Evolutionary conservation across 805 yeast species (phyloP), one percentile per base, ranked within the genome.

Genomic region (Sugiyamaella chiloensis): DNA sequence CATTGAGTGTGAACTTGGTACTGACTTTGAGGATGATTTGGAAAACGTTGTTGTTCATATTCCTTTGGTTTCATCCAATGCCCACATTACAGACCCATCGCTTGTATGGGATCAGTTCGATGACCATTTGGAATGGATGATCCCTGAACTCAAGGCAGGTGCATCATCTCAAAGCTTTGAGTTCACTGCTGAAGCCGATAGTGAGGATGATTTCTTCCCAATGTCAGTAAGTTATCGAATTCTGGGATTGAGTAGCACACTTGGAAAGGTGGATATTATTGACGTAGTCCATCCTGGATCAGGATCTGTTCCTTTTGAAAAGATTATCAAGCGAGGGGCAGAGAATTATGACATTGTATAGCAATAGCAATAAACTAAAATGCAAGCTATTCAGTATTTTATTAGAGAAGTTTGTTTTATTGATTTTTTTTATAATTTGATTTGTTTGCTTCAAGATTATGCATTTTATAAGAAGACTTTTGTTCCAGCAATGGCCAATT

Each of bases 201-300:
- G 78, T 54, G 97, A 91, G 66, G 96, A 89, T 52, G 75, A 80
- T 9, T 72, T 91, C 59, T 91, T 89, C 85, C 99, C 99, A 52
- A 80, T 91, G 73, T 81, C 81, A 59, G 77, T 89, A 32, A 67
- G 73, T 42, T 87, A 89, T 69, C 69, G 73, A 31, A 74, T 75
- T 19, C 69, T 67, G 29, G 54, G 51, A 19, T 40, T 61, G 31
- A 39, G 52, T 14, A 69, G 74, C 26, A 79, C 83, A 19, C 74
- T 86, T 53, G 87, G 91, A 46, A 74, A 78, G 44, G 81, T 90
- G 48, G 76, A 74, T 54, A 79, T 87, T 40, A 66, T 76, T 35
- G 81, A 77, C 50, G 80, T 86, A 51, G 76, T 78, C 21, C 67
- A 66, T 34, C 62, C 75, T 19, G 73, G 70, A 47, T 80, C 79